Conservation (phyloP, 805 yeast genomes). For the Nakazawaea populi region DNA sequence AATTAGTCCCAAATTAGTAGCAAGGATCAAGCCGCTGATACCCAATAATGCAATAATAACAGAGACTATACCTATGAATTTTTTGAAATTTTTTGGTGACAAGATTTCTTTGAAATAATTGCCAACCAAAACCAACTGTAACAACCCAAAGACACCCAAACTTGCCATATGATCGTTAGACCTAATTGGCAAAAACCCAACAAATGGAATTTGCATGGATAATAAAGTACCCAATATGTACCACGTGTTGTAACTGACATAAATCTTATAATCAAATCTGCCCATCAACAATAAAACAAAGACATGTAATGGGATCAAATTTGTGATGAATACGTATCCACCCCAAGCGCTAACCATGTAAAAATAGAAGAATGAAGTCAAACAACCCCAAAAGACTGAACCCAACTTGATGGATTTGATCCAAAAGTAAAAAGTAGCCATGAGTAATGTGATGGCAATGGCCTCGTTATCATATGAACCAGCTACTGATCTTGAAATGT, state of each 20-base stretch:
- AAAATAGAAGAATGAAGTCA: constrained; percentile 85
- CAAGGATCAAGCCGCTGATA: constrained; percentile 60
- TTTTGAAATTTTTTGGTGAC: constrained; percentile 65
- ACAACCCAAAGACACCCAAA: constrained; percentile 90
- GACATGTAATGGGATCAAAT: constrained; percentile 92
- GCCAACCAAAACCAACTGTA: constrained; percentile 86
- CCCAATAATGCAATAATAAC: constrained; percentile 55
- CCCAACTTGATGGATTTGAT: constrained; percentile 90
- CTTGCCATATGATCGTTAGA: constrained; percentile 99
- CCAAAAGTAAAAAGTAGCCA: constrained; percentile 96
- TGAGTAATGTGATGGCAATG: constrained; percentile 89
- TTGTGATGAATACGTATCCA: constrained; percentile 98
- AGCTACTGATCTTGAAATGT: constrained; percentile 96
- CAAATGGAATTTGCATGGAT: constrained; percentile 99
- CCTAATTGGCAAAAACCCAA: constrained; percentile 93
- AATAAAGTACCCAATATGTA: constrained; percentile 95
- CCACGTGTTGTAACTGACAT: constrained; percentile 94
- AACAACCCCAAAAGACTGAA: constrained; percentile 74
- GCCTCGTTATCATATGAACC: constrained; percentile 99
- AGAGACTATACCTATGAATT: constrained; percentile 58
- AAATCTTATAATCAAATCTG: constrained; percentile 75
- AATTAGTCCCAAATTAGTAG: constrained; percentile 87
- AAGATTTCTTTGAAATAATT: constrained; percentile 72
- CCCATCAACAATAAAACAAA: constrained; percentile 92
- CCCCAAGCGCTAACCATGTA: constrained; percentile 99